phyloP scores from a whole-genome alignment of 768 basidiomycete genomes.

The Russula vinacea region DNA sequence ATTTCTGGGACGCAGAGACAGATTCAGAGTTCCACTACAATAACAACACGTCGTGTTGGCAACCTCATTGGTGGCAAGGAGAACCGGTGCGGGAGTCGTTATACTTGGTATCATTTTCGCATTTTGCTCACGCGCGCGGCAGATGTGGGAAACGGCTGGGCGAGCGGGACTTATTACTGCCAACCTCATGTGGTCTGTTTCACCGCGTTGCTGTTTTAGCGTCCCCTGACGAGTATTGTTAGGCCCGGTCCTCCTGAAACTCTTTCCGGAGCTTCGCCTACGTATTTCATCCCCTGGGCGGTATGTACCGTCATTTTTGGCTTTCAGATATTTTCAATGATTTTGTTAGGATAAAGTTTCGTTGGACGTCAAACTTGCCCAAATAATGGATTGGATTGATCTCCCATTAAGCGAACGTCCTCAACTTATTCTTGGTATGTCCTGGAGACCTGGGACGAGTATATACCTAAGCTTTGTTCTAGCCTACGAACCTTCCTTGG shows the following conservation, averaged over 20 bases:
- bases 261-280: conserved; percentile 57
- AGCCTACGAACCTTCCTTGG: conserved; percentile 84
- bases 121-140: conserved; percentile 7
- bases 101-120: not conserved
- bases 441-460: conserved; percentile 19
- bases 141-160: conserved; percentile 91
- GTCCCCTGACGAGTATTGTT: not conserved
- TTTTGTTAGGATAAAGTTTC: conserved; percentile 53
- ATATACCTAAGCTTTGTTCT: conserved; percentile 1
- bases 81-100: conserved; percentile 62
- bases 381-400: conserved; percentile 81
- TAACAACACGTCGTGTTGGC: conserved; percentile 56
- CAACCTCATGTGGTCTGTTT: conserved; percentile 85
- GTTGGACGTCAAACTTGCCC: conserved; percentile 65
- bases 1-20: conserved; percentile 78
- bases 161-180: conserved; percentile 72
- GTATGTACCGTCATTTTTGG: conserved; percentile 36
- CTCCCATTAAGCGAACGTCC: conserved; percentile 68
- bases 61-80: conserved; percentile 80
- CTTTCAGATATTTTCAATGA: not conserved
- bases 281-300: conserved; percentile 78
- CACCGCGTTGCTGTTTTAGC: not conserved
- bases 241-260: conserved; percentile 86
- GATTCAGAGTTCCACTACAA: conserved; percentile 71
- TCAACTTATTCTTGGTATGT: conserved; percentile 68